Conservation (phyloP, 2,329 filamentous ascomycete genomes). For the Cadophora malorum region DNA sequence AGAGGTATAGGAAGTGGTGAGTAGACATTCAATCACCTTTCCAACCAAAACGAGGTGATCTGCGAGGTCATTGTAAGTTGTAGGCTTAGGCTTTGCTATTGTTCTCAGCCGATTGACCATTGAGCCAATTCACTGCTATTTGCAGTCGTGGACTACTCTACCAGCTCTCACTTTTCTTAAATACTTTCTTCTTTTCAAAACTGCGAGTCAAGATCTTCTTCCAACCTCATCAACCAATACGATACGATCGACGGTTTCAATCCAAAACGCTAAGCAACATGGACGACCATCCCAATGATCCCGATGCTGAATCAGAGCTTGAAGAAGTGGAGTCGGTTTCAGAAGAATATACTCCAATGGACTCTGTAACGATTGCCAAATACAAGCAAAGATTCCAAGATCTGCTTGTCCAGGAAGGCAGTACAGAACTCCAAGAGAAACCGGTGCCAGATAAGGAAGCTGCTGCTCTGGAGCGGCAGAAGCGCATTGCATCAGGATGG, state of each 20-base stretch:
- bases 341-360: background rate
- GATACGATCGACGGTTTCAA: background rate
- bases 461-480: background rate
- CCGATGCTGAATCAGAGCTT: background rate
- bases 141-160: background rate
- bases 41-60: background rate
- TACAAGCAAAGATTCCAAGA: background rate
- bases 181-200: background rate
- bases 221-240: background rate
- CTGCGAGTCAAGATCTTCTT: background rate
- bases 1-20: background rate
- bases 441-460: background rate
- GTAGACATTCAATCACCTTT: background rate
- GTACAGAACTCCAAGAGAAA: background rate
- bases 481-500: background rate
- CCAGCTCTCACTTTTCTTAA: background rate
- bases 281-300: background rate
- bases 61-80: background rate
- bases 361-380: background rate
- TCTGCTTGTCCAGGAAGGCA: background rate
- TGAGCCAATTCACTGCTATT: background rate
- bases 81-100: background rate
- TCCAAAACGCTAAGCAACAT: background rate
- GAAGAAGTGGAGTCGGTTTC: background rate
- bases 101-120: background rate